A percentile compares a stretch with the other conserved stretches of the same genome.
phyloP scores from a whole-genome alignment of 1,139 yeast genomes.

The Pneumocystis wakefieldiae region DNA sequence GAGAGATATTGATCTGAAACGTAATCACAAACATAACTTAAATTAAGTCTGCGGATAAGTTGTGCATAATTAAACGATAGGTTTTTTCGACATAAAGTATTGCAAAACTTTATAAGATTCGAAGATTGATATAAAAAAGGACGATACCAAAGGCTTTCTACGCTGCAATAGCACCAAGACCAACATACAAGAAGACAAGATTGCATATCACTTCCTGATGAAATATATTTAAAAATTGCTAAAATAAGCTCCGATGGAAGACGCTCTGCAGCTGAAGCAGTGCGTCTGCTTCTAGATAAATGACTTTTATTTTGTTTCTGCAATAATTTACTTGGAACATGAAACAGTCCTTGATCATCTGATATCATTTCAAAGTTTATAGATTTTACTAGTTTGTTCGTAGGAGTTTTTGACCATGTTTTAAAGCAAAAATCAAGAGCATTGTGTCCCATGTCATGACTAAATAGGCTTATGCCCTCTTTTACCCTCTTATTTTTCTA shows the following conservation, averaged over 20 bases:
- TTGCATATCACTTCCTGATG: conserved; percentile 48
- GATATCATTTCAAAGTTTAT: background rate
- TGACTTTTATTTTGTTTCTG: background rate
- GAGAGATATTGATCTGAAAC: conserved; percentile 52
- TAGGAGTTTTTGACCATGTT: background rate
- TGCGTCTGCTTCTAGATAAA: background rate
- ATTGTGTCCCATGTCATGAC: background rate
- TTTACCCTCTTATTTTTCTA: background rate
- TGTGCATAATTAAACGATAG: conserved; percentile 43
- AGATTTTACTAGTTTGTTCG: background rate
- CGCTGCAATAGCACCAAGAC: conserved; percentile 64
- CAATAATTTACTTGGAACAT: background rate
- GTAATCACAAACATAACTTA: conserved; percentile 55
- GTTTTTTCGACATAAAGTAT: conserved; percentile 38
- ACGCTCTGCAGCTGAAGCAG: conserved; percentile 22
- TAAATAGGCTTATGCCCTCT: background rate
- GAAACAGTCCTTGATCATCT: background rate
- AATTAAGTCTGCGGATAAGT: conserved; percentile 64
- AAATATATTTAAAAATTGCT: conserved; percentile 52
- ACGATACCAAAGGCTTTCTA: conserved; percentile 78
- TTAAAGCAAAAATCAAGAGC: background rate
- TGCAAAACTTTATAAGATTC: conserved; percentile 11
- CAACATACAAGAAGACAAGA: conserved; percentile 62
- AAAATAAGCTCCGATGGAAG: conserved; percentile 73
- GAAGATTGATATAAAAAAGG: conserved; percentile 44